These are phyloP conservation scores for Barbatosphaeria neglecta DNA, from an alignment of 495 filamentous ascomycete genomes.

Conservation along the genomic window DNA sequence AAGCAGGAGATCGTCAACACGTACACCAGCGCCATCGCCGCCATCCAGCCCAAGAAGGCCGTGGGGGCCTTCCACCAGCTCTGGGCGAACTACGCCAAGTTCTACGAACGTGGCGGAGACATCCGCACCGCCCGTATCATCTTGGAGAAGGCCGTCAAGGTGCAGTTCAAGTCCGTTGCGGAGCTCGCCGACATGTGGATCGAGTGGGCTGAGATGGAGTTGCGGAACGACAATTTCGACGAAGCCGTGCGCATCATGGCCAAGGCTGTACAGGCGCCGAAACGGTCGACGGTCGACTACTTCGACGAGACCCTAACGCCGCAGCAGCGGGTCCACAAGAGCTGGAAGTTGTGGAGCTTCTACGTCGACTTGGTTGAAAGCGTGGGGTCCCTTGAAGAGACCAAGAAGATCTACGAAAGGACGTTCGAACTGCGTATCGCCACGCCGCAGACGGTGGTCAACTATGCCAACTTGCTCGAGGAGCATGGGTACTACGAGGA, in stretches of 20 bases:
- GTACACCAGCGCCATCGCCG: constrained; percentile 87
- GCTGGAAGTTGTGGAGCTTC: constrained; percentile 99
- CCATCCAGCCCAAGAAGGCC: constrained; percentile 89
- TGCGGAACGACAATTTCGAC: constrained; percentile 92
- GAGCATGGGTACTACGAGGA: constrained; percentile 96
- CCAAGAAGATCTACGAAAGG: constrained; percentile 84
- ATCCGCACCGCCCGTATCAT: constrained; percentile 77
- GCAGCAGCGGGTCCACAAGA: constrained; percentile 95
- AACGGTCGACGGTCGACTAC: constrained; percentile 91
- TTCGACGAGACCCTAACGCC: constrained; percentile 92
- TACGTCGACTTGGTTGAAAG: constrained; percentile 98
- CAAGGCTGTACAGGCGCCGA: constrained; percentile 90
- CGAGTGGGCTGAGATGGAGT: constrained; percentile 96
- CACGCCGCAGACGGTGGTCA: constrained; percentile 95
- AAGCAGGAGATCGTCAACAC: constrained; percentile 84
- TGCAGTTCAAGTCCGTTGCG: constrained; percentile 87
- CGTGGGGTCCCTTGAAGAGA: constrained; percentile 83
- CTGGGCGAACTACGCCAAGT: constrained; percentile 96
- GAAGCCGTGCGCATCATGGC: constrained; percentile 90
- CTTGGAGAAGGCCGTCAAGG: constrained; percentile 95
- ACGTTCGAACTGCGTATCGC: constrained; percentile 98
- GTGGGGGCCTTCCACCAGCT: constrained; percentile 88
- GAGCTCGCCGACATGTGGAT: constrained; percentile 98
- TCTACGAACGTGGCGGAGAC: constrained; percentile 87
- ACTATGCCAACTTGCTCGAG: constrained; percentile 93